Percentiles rank a stretch among this genome's conserved stretches.
These are phyloP conservation scores for Hemerocallis citrina DNA, from an alignment of 106 monocot species.

Conservation along the genomic window DNA sequence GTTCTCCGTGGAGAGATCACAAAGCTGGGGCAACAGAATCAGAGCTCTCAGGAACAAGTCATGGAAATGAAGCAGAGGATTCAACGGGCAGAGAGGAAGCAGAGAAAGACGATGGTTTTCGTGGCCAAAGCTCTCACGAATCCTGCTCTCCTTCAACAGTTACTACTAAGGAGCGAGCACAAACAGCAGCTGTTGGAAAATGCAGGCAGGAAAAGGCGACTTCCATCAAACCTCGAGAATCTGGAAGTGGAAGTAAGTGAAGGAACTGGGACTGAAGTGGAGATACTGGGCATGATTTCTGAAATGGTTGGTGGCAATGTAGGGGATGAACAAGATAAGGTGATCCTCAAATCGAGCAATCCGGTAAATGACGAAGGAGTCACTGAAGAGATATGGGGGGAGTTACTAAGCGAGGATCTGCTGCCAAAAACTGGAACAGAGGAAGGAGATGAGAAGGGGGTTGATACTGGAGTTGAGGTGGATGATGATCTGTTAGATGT, in stretches of 20 bases:
- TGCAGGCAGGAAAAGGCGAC: constrained; percentile 21
- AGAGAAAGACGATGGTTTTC: constrained; percentile 41
- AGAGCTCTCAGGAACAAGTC: constrained; percentile 32
- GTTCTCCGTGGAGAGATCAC: constrained; percentile 40
- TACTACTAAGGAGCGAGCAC: constrained; percentile 1
- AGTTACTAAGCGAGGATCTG: constrained; percentile 12
- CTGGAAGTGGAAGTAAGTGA: background rate
- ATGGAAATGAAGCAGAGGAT: constrained; percentile 36
- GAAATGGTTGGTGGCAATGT: background rate
- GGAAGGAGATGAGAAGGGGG: background rate
- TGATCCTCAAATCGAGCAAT: background rate
- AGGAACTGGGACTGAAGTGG: background rate
- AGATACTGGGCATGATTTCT: background rate
- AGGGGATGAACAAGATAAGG: constrained; percentile 1
- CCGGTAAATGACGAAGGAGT: constrained; percentile 7
- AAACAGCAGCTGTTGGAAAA: constrained; percentile 6
- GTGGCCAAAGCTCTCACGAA: constrained; percentile 26
- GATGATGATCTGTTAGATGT: constrained; percentile 20
- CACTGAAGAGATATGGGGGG: constrained; percentile 32
- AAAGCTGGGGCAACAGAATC: constrained; percentile 44
- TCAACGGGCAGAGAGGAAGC: constrained; percentile 30
- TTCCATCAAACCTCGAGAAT: background rate
- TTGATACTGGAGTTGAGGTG: constrained; percentile 1
- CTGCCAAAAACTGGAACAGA: background rate
- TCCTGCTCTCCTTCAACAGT: constrained; percentile 23